Percentiles rank a stretch among this genome's conserved stretches.
Evolutionary conservation across 2,329 filamentous ascomycete genomes (phyloP).

Genomic region (Thielaviopsis punctulata): DNA sequence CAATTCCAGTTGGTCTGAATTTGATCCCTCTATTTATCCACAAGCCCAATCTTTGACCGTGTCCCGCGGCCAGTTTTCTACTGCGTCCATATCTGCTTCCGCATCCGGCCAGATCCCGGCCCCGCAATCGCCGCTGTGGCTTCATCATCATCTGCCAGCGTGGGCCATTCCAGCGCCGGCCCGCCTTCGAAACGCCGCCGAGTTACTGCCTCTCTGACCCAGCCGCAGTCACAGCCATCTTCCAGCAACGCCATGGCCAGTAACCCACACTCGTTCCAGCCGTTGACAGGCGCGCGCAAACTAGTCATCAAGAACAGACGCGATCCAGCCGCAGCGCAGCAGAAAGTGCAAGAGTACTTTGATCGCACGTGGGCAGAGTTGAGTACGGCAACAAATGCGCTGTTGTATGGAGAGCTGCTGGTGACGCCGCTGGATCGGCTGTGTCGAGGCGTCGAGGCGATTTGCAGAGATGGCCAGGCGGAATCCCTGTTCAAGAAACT

Average conservation of each 20-base stretch:
- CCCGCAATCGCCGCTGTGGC: too few species aligned
- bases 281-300: slow-evolving; percentile 62
- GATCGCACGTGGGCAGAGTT: slow-evolving; percentile 58
- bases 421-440: slow-evolving; percentile 69
- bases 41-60: too few species aligned
- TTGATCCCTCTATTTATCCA: too few species aligned
- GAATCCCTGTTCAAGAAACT: slow-evolving; percentile 50
- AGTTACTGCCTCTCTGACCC: neutral
- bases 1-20: neutral
- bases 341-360: slow-evolving; percentile 57
- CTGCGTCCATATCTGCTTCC: too few species aligned
- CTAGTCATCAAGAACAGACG: slow-evolving; percentile 89
- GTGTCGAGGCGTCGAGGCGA: slow-evolving; percentile 79
- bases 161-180: neutral
- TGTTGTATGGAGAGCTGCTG: slow-evolving; percentile 50
- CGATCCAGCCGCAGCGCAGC: slow-evolving; percentile 31
- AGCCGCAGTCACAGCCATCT: neutral
- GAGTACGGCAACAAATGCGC: slow-evolving; percentile 50
- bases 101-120: neutral
- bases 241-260: neutral
- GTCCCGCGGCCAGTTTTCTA: too few species aligned
- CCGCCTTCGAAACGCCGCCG: neutral
- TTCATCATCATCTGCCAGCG: neutral
- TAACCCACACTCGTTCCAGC: slow-evolving; percentile 26
- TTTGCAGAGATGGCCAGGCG: slow-evolving; percentile 65